Evolutionary conservation across 345 rosid genomes (phyloP), one percentile per base, ranked within the genome.

Genomic region (Rhizophora apiculata): DNA sequence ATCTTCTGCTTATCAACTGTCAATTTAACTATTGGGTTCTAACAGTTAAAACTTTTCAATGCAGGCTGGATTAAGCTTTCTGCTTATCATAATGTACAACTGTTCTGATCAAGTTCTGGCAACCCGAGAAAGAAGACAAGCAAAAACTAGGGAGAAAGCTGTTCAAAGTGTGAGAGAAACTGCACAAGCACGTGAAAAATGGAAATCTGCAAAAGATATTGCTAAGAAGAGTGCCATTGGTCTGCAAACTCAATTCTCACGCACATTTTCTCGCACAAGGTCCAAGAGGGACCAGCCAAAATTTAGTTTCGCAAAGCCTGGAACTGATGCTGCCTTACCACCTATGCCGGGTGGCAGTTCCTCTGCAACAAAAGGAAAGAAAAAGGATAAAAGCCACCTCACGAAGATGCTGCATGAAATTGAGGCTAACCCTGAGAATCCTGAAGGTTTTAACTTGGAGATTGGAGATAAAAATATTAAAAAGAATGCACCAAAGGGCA

Each of bases 41-140:
- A 67, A 81, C 67, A 63, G 67, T 71, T 71, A 52, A 52, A 56
- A 63, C 46, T 65, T 68, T 48, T 52, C 59, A 63, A 39, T 84
- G 79, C 69, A 96, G 98, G 97, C 85, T 24, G 99, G 88, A 72
- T 30, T 92, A 62, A 72, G 88, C 61, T 84, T 96, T 83, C 72
- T 92, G 73, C 87, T 90, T n/a, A 74, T 96, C 72, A 82, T 96
- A 49, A 79, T 96, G 43, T 90, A 92, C 69, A 92, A 93, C 82
- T 96, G 93, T 81, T 92, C 99, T 18, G 99, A 96, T 72, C 99
- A 92, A 90, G 97, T 89, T 56, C 88, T 95, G 56, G 80, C 94
- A 4, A 92, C 98, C 18, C 81, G 98, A 78, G 99, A 92, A 80
- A 84, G 78, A 84, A 90, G 91, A 72, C 87, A 84, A 55, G 98